Conservation (phyloP, 2,329 filamentous ascomycete species). For the Sclerotinia nivalis region DNA sequence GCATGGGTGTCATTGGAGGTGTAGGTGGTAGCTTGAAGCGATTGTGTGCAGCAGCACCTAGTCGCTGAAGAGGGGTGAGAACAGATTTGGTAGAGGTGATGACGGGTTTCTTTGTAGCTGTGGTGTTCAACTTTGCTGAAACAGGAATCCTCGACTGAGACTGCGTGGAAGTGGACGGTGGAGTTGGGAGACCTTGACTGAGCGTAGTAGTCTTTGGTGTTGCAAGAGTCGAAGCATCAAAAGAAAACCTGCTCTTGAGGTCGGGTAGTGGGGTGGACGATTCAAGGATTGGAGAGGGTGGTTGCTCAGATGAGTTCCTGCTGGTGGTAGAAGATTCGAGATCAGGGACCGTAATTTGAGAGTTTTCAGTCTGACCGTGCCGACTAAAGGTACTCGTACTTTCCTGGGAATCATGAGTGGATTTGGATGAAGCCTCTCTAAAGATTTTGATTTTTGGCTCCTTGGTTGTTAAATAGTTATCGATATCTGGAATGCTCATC, state of each 20-base stretch:
- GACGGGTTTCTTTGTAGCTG: slow-evolving; percentile 23
- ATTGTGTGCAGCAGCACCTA: slow-evolving; percentile 36
- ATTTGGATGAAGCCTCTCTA: slow-evolving; percentile 8
- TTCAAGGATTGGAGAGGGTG: slow-evolving; percentile 30
- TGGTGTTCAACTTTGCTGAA: slow-evolving; percentile 30
- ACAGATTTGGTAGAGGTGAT: not conserved
- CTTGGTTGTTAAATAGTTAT: slow-evolving; percentile 27
- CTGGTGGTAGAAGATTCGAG: slow-evolving; percentile 32
- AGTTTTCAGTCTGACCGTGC: not conserved
- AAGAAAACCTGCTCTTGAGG: slow-evolving; percentile 34
- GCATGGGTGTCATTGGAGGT: slow-evolving; percentile 35
- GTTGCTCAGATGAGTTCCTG: slow-evolving; percentile 32
- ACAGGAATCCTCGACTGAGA: slow-evolving; percentile 37
- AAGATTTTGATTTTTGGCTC: slow-evolving; percentile 35
- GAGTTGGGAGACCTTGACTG: slow-evolving; percentile 28
- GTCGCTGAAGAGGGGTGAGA: slow-evolving; percentile 40
- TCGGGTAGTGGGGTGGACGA: slow-evolving; percentile 3
- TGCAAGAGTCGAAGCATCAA: slow-evolving; percentile 24
- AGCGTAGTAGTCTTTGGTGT: slow-evolving; percentile 29
- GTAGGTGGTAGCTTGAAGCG: slow-evolving; percentile 33
- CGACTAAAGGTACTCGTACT: slow-evolving; percentile 11
- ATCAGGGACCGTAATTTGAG: slow-evolving; percentile 32
- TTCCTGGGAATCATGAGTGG: slow-evolving; percentile 7
- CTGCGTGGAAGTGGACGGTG: slow-evolving; percentile 30
- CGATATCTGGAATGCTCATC: slow-evolving; percentile 46